These are phyloP conservation scores for Poterioochromonas sp. DNA, from an alignment of 352 stramenopile species.

Conservation along the genomic window DNA sequence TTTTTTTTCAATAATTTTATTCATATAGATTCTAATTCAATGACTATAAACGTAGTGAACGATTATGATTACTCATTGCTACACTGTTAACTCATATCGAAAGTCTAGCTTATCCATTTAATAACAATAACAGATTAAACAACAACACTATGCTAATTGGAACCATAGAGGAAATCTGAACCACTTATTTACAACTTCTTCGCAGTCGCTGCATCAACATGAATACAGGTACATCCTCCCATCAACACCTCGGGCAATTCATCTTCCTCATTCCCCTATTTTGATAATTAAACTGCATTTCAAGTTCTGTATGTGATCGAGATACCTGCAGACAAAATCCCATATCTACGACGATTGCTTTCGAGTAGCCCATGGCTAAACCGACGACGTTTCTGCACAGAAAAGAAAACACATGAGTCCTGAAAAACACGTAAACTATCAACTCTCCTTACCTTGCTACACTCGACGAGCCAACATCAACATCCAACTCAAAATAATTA, in stretches of 20 bases:
- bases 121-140: too few species aligned
- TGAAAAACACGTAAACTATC: too few species aligned
- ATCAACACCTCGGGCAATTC: conserved; percentile 37
- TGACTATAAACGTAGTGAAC: too few species aligned
- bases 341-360: conserved; percentile 58
- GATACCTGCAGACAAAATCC: conserved; percentile 59
- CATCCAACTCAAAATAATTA: conserved; percentile 88
- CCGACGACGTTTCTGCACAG: conserved; percentile 20
- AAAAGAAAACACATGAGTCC: too few species aligned
- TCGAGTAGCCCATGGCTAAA: conserved; percentile 40
- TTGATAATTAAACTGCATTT: background rate
- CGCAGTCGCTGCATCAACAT: conserved; percentile 22
- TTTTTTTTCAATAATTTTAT: background rate
- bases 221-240: conserved; percentile 31
- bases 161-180: too few species aligned
- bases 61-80: too few species aligned
- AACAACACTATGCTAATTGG: too few species aligned
- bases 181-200: conserved; percentile 30
- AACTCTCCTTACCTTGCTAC: conserved; percentile 57
- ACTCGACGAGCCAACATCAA: conserved; percentile 83
- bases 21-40: background rate
- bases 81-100: too few species aligned
- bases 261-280: conserved; percentile 33
- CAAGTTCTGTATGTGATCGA: too few species aligned
- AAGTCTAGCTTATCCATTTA: too few species aligned